A percentile compares a stretch with the other conserved stretches of the same genome.
Conservation (phyloP, 2,329 filamentous ascomycete species). For the Pseudogymnoascus sp. region DNA sequence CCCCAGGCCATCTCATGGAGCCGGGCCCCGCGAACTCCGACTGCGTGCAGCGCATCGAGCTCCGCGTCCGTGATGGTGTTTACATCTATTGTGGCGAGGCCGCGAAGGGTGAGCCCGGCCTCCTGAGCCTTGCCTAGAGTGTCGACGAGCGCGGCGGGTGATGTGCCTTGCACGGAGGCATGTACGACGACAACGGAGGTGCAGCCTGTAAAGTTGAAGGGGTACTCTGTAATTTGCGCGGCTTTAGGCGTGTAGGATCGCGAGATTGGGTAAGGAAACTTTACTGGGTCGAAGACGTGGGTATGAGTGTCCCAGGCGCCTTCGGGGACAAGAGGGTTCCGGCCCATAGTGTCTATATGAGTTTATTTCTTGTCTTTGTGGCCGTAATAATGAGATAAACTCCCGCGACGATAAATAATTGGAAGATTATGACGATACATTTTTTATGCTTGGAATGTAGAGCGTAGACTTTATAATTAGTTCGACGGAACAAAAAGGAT, state of each 20-base stretch:
- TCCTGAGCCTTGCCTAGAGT: slow-evolving; percentile 35
- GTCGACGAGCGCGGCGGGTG: slow-evolving; percentile 19
- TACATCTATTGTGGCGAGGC: slow-evolving; percentile 82
- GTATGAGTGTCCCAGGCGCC: slow-evolving; percentile 20
- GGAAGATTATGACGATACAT: background rate
- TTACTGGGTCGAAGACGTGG: slow-evolving; percentile 20
- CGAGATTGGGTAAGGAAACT: slow-evolving; percentile 17
- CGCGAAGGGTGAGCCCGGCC: slow-evolving; percentile 64
- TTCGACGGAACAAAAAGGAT: background rate
- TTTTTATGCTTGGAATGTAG: background rate
- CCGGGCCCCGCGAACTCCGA: slow-evolving; percentile 21
- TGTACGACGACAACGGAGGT: slow-evolving; percentile 23
- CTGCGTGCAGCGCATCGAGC: slow-evolving; percentile 21
- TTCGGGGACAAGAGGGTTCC: slow-evolving; percentile 2
- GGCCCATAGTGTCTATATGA: background rate
- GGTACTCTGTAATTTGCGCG: slow-evolving; percentile 21
- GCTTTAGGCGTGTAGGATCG: slow-evolving; percentile 23
- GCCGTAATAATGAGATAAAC: background rate
- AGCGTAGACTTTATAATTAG: background rate
- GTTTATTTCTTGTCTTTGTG: background rate
- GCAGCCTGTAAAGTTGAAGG: slow-evolving; percentile 17
- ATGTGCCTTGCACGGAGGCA: slow-evolving; percentile 22
- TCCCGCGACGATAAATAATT: background rate
- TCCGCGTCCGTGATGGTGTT: slow-evolving; percentile 26
- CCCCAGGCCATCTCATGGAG: slow-evolving; percentile 23